These are phyloP conservation scores for Naumovozyma baii DNA, from an alignment of 805 yeast species.

Conservation along the genomic window DNA sequence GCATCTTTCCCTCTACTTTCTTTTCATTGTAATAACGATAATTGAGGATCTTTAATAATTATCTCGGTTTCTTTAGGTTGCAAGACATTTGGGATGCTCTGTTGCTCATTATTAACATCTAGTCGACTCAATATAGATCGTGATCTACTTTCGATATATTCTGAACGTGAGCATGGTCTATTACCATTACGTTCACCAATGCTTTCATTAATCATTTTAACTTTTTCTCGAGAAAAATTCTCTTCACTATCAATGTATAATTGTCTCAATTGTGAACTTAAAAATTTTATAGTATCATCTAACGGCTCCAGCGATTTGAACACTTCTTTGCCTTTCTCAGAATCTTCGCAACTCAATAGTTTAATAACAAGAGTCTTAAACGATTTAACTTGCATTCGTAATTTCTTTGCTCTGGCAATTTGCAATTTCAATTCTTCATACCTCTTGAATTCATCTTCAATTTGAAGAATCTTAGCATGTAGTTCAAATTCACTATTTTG, in stretches of 20 bases:
- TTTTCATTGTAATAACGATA: not conserved
- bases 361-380: conserved; percentile 12
- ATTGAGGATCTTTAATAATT: not conserved
- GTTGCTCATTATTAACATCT: too few species aligned
- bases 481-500: conserved; percentile 8
- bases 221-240: conserved; percentile 18
- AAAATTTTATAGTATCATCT: conserved; percentile 21
- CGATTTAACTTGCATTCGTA: conserved; percentile 17
- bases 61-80: not conserved
- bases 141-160: conserved; percentile 7
- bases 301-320: conserved; percentile 20
- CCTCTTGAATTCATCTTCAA: conserved; percentile 14
- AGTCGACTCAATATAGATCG: not conserved
- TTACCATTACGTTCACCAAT: not conserved
- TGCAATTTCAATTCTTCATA: conserved; percentile 14
- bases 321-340: conserved; percentile 7
- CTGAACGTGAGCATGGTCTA: conserved; percentile 1
- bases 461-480: conserved; percentile 13
- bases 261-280: conserved; percentile 18
- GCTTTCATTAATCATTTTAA: conserved; percentile 3
- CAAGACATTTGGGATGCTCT: not conserved
- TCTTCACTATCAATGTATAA: conserved; percentile 22
- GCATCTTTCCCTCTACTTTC: conserved; percentile 4
- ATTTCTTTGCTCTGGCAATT: conserved; percentile 8
- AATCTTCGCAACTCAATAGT: conserved; percentile 8